Evolutionary conservation across 768 basidiomycete genomes (phyloP).

Genomic region (Psilocybe cubensis): DNA sequence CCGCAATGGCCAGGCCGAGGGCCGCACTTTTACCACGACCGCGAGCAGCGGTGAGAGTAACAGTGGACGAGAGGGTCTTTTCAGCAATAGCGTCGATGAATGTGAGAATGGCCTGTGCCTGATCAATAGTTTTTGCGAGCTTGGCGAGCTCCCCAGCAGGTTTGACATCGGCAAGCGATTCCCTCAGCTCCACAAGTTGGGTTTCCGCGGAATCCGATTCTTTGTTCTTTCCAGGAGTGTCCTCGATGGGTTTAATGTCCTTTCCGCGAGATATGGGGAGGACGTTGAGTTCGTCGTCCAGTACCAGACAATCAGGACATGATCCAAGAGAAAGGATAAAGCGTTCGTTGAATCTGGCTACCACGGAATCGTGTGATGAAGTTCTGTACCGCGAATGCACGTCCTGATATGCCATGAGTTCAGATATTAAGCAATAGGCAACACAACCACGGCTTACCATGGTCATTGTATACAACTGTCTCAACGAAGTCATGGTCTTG

Average conservation of each 20-base stretch:
- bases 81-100: conserved; percentile 94
- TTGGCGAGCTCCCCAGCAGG: conserved; percentile 89
- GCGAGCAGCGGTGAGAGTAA: conserved; percentile 92
- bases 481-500: conserved; percentile 93
- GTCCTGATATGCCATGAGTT: conserved; percentile 55
- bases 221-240: conserved; percentile 35
- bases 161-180: conserved; percentile 78
- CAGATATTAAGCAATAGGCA: not conserved
- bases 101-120: conserved; percentile 91
- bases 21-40: conserved; percentile 98
- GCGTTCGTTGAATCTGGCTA: conserved; percentile 98
- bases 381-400: conserved; percentile 96
- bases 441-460: conserved; percentile 45
- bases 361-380: conserved; percentile 83
- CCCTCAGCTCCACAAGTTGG: conserved; percentile 80
- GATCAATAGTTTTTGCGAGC: conserved; percentile 90
- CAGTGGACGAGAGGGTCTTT: conserved; percentile 92
- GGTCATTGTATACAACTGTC: conserved; percentile 92
- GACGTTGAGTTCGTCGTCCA: conserved; percentile 98
- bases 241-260: conserved; percentile 76
- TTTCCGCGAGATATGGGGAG: conserved; percentile 95
- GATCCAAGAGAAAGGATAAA: conserved; percentile 97
- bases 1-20: conserved; percentile 92
- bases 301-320: conserved; percentile 88
- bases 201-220: conserved; percentile 43